These are phyloP conservation scores for Claviceps arundinis DNA, from an alignment of 2,329 filamentous ascomycete genomes.

Conservation along the genomic window DNA sequence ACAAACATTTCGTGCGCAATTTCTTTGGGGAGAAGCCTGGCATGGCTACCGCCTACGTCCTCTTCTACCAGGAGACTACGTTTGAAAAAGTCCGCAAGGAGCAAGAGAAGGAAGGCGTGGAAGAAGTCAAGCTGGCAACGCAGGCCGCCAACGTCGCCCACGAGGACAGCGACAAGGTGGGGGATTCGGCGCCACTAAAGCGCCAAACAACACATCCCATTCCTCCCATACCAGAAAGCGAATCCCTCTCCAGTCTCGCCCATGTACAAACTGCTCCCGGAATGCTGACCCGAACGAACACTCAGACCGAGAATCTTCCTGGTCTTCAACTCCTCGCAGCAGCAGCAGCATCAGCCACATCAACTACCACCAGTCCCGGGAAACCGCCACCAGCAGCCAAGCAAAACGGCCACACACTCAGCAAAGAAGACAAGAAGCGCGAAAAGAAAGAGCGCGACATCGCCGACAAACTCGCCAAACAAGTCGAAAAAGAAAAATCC, in stretches of 20 bases:
- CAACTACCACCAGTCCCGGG: constrained; percentile 4
- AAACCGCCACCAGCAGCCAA: constrained; percentile 14
- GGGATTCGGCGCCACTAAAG: constrained; percentile 30
- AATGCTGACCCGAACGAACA: constrained; percentile 10
- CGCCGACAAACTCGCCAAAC: constrained; percentile 43
- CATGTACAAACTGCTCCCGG: constrained; percentile 53
- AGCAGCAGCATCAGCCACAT: not conserved
- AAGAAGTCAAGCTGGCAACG: constrained; percentile 44
- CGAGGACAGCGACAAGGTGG: constrained; percentile 30
- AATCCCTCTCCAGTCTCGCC: constrained; percentile 45
- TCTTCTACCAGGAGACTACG: constrained; percentile 92
- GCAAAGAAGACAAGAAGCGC: constrained; percentile 49
- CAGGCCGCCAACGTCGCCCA: constrained; percentile 43
- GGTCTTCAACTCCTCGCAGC: not conserved
- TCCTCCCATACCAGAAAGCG: constrained; percentile 32
- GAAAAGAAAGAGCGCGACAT: constrained; percentile 55
- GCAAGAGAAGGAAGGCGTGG: constrained; percentile 66
- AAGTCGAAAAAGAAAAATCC: constrained; percentile 23
- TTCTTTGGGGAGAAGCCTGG: constrained; percentile 93
- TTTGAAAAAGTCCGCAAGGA: constrained; percentile 58
- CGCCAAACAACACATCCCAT: constrained; percentile 37
- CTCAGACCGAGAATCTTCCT: constrained; percentile 7
- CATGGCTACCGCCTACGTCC: constrained; percentile 85
- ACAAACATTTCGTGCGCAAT: constrained; percentile 89
- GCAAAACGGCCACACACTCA: constrained; percentile 21